phyloP scores from a whole-genome alignment of 208 protist genomes.

The Kentomonas sorsogonicus region DNA sequence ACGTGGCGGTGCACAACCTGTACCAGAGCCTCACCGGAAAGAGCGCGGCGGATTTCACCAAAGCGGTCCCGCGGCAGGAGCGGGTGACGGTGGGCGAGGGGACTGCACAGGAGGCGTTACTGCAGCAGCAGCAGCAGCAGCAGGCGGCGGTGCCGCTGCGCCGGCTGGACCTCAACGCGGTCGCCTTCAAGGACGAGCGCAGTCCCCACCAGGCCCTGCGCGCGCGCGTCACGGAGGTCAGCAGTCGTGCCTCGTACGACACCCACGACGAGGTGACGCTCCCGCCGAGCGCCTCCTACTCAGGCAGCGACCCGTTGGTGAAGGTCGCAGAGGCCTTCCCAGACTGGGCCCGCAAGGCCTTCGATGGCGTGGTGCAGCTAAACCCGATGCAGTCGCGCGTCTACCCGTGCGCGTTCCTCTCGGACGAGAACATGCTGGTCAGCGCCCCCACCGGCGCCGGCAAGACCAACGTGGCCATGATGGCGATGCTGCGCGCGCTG shows the following conservation, averaged over 20 bases:
- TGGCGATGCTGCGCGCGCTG: slow-evolving; percentile 95
- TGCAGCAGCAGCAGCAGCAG: slow-evolving; percentile 11
- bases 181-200: slow-evolving; percentile 77
- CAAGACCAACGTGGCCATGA: slow-evolving; percentile 99
- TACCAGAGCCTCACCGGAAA: slow-evolving; percentile 83
- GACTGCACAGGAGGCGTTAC: slow-evolving; percentile 15
- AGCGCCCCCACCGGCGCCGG: slow-evolving; percentile 99
- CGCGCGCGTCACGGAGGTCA: slow-evolving; percentile 65
- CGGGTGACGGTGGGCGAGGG: background rate
- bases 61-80: background rate
- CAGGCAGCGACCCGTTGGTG: slow-evolving; percentile 31
- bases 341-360: slow-evolving; percentile 53
- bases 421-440: slow-evolving; percentile 97
- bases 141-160: slow-evolving; percentile 31
- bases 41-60: slow-evolving; percentile 36
- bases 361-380: slow-evolving; percentile 69
- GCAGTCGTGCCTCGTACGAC: slow-evolving; percentile 62
- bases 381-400: slow-evolving; percentile 97
- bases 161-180: slow-evolving; percentile 65
- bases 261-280: slow-evolving; percentile 84
- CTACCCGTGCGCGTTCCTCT: slow-evolving; percentile 91
- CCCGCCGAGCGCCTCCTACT: slow-evolving; percentile 54
- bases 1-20: slow-evolving; percentile 59
- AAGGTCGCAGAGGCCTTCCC: slow-evolving; percentile 41
- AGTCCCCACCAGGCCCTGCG: slow-evolving; percentile 62